Base-by-base conservation (phyloP, 2,329 filamentous ascomycete species). In the Exophiala bonariae region DNA sequence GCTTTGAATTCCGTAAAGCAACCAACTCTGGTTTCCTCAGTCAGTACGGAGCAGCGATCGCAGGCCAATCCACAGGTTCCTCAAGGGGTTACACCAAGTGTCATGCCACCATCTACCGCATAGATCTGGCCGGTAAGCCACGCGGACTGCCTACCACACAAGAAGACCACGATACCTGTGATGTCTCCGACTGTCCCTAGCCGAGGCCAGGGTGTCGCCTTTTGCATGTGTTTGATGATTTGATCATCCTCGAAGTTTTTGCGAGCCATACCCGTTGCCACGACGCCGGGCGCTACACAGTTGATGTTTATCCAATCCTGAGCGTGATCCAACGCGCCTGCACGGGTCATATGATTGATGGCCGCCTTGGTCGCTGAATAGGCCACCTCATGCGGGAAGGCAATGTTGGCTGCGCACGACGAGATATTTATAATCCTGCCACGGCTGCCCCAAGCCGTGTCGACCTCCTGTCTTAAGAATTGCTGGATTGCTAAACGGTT, bases 71-170 rank as follows among this genome's bases (percentile, higher is more conserved):
- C n/a, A n/a, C n/a, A n/a, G n/a, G n/a, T n/a, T n/a, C n/a, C n/a
- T 34, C 26, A 38, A 32, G 42, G 33, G n/a, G 42, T 32, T 10
- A 45, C 42, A 13, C 42, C 42, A 9, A 45, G 34, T 3, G 42
- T 38, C 42, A 45, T 45, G 2, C 73, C 72, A 3, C 73, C 72
- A 65, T 76, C 72, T 17, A 75, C 70, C 3, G 70, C 61, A 39
- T 73, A 49, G n/a, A 61, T 63, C 22, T 69, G 60, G 0, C 72
- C 73, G 13, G 71, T 75, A 19, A 75, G 58, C 66, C 67, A 75
- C 28, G 55, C 58, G 2, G 69, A 69, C 51, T 75, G 72, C 31
- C 72, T 71, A 44, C 69, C 73, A 1, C 70, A 70, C 41, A 77
- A 54, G 49, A 72, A 71, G 9, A 77, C 62, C 1, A 69, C 72